Evolutionary conservation across 768 basidiomycete genomes (phyloP), one percentile per base, ranked within the genome.

Genomic region (Suillus discolor): DNA sequence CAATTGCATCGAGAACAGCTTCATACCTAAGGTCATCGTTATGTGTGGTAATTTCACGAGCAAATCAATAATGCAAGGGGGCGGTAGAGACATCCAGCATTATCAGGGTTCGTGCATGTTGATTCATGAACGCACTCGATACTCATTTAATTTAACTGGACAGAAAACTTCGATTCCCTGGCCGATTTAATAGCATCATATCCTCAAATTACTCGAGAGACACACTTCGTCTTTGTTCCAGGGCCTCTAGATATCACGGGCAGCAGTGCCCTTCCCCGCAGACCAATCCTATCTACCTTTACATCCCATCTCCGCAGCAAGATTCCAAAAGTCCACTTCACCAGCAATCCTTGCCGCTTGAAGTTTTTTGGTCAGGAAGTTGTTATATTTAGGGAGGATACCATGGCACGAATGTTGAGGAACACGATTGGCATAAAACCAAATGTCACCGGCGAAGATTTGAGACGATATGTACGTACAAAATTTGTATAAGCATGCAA

Each of bases 321-420:
- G 69, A 76, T 99, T 34, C 93, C 95, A 0, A 91, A 92, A 72
- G 84, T 89, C 1, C 88, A 92, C 70, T 91, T 99, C 72, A 89
- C 87, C 9, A 91, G 89, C 44, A 97, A 98, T 76, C 97, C 97
- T 2, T 97, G 95, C 78, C 88, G 97, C 23, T 87, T 99, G 71
- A 93, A 93, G 71, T 98, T 97, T 73, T 96, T 96, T 74, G 88
- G 93, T 36, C 96, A 98, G 74, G 97, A 99, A 78, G 89, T 99
- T 62, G 96, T 98, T 53, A 79, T 99, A 31, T 97, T 92, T 73
- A 83, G 97, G 49, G 94, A 99, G 71, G 95, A 99, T 74, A 76
- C 90, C 59, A 98, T 99, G 95, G 86, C 93, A 2, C 85, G 90
- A 70, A 96, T 99, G 94, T 79, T 99, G 67, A 81, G 97, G 70